phyloP scores from a whole-genome alignment of 805 yeast genomes.

The Candida ipomoeae region DNA sequence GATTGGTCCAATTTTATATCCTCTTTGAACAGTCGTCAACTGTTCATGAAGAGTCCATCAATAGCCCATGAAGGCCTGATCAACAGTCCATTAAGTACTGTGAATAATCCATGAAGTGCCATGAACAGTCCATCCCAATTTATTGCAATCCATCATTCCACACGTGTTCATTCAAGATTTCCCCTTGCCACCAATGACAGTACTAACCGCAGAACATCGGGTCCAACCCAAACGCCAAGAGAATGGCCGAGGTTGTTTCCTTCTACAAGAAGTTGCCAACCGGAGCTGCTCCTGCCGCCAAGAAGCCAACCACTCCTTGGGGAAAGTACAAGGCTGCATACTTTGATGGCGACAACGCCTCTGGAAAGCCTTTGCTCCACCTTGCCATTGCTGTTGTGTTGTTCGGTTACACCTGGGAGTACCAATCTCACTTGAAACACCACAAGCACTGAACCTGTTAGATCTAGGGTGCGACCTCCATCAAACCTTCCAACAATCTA shows the following conservation, averaged over 20 bases:
- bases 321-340: slow-evolving; percentile 82
- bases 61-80: too few relatives aligned
- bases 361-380: slow-evolving; percentile 81
- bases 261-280: slow-evolving; percentile 96
- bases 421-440: slow-evolving; percentile 77
- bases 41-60: too few relatives aligned
- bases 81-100: too few relatives aligned
- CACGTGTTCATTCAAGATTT: background rate
- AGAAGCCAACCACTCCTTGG: slow-evolving; percentile 60
- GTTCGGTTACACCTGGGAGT: slow-evolving; percentile 88
- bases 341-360: slow-evolving; percentile 78
- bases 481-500: background rate
- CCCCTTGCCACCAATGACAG: background rate
- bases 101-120: too few relatives aligned
- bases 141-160: background rate
- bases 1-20: too few relatives aligned
- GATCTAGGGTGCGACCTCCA: background rate
- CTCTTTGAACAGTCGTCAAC: too few relatives aligned
- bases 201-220: slow-evolving; percentile 70
- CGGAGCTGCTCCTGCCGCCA: slow-evolving; percentile 77
- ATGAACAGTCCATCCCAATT: too few relatives aligned
- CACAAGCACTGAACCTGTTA: slow-evolving; percentile 15
- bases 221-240: slow-evolving; percentile 93
- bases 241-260: slow-evolving; percentile 90
- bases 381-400: slow-evolving; percentile 61